Base-by-base conservation (phyloP, 1,284 basidiomycete genomes). In the Leccinum subrobustum region DNA sequence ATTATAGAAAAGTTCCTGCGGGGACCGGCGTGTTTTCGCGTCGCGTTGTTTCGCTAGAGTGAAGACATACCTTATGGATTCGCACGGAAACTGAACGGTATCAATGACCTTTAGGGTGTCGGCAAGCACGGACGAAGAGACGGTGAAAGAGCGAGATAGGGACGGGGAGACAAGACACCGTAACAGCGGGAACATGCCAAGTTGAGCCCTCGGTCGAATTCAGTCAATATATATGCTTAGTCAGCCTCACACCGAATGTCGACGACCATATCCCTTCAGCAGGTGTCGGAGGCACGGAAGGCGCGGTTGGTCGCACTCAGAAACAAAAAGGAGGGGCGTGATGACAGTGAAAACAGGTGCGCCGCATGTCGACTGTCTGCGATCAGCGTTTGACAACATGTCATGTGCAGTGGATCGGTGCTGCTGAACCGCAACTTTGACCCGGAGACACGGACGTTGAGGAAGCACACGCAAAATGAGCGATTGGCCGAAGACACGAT, bases 1-100 rank as follows among this genome's bases (percentile, higher is more conserved):
- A 97, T 95, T 61, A 97, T 94, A 4, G 93, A 95, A 71, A 98
- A 93, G 74, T 97, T 97, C 56, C 93, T 94, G 65, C 4, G 16
- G 42, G 58, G 52, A 67, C 50, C 12, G 25, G 25, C 25, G 11
- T 55, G 29, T 42, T 52, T 52, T 47, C 12, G 16, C 11, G 42
- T 27, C 8, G 25, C 18, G 1, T 18, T 12, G 20, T 4, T 11
- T 16, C 55, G 25, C 18, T 48, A 35, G 6, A 27, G 14, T 35
- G 37, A 52, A 25, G 54, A 60, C 47, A 20, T 50, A 92, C 90
- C 94, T 83, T 68, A 96, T 92, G 16, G 84, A 73, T 51, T 93
- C 87, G 63, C 86, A 86, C 2, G 89, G 81, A 71, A 86, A 96
- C 16, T 88, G 82, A 58, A 87, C 80, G 83, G 92, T 91, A 53